phyloP scores from a whole-genome alignment of 768 basidiomycete genomes.

The Leccinum longicurvipes region DNA sequence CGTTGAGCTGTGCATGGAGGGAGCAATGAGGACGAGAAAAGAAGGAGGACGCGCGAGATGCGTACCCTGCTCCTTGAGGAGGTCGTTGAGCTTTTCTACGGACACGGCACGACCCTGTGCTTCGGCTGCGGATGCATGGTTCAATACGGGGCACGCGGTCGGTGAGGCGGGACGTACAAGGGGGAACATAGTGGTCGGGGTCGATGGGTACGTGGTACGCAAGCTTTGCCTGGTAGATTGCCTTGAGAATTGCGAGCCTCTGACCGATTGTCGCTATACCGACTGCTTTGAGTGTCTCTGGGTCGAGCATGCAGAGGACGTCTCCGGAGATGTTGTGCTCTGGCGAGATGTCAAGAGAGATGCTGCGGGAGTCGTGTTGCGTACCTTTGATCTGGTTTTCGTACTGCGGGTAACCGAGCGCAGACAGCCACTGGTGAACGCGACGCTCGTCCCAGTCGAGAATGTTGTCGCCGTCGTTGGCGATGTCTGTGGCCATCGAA shows the following conservation, averaged over 20 bases:
- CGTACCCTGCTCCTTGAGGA: slow-evolving; percentile 75
- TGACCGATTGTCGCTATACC: slow-evolving; percentile 92
- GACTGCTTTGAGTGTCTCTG: slow-evolving; percentile 80
- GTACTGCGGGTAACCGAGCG: slow-evolving; percentile 83
- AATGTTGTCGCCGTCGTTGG: slow-evolving; percentile 34
- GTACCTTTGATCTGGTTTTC: slow-evolving; percentile 76
- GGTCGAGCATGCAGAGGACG: slow-evolving; percentile 77
- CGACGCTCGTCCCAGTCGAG: slow-evolving; percentile 72
- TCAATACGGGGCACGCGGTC: background rate
- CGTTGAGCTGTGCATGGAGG: slow-evolving; percentile 55
- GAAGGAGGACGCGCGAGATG: background rate
- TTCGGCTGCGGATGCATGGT: slow-evolving; percentile 43
- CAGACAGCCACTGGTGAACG: slow-evolving; percentile 75
- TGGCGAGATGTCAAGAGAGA: slow-evolving; percentile 29
- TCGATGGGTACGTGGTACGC: slow-evolving; percentile 81
- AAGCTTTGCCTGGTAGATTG: slow-evolving; percentile 86
- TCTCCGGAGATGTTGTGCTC: slow-evolving; percentile 94
- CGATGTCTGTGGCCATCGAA: slow-evolving; percentile 32
- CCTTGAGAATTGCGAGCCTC: slow-evolving; percentile 86
- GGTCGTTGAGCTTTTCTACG: slow-evolving; percentile 61
- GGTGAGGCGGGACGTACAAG: slow-evolving; percentile 54
- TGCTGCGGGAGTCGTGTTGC: background rate
- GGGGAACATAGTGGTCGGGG: slow-evolving; percentile 81
- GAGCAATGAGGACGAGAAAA: background rate
- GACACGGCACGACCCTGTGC: slow-evolving; percentile 53